Base-by-base conservation (phyloP, 2,329 filamentous ascomycete species). In the Alternaria ethzedia region DNA sequence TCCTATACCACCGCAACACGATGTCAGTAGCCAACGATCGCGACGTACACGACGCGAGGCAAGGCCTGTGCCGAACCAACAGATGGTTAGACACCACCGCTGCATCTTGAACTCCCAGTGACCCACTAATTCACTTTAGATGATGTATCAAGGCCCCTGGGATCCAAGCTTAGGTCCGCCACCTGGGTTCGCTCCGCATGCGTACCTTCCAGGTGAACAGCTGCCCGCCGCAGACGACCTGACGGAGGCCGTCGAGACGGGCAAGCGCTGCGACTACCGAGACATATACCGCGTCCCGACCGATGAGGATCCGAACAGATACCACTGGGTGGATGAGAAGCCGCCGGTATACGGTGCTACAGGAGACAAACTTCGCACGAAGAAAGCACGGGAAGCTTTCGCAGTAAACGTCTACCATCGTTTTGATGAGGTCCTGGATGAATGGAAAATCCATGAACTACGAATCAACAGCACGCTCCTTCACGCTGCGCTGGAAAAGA, bases 401-500 rank as follows among this genome's bases (percentile, higher is more conserved):
- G 67, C 65, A 4, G 52, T 69, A 32, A 56, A 66, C 12, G 30
- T 58, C 6, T 66, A 56, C 32, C 56, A 61, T 26, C 45, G 47
- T n/a, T 57, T 50, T 28, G 30, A 70, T 12, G 58, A 65, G n/a
- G 23, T 17, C 5, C 28, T 23, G 5, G 58, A 63, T 15, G 56
- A 66, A 23, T 70, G 67, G 63, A 13, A 17, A 2, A 59, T 59
- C 6, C 21, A 51, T 28, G 28, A 57, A 21, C 17, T 69, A 32
- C 44, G 52, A 4, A 79, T 91, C 10, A 89, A 91, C 76, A 89
- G 85, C 26, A 85, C 87, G 2, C 81, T 85, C 58, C 78, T 91
- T 44, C 88, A 88, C 75, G 79, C 81, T 2, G 82, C 86, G 3
- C 80, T 91, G 0, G 80, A 80, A 11, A 80, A 83, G 12, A 82